Evolutionary conservation across 257 asterid genomes (phyloP).

Genomic region (Lithospermum erythrorhizon): DNA sequence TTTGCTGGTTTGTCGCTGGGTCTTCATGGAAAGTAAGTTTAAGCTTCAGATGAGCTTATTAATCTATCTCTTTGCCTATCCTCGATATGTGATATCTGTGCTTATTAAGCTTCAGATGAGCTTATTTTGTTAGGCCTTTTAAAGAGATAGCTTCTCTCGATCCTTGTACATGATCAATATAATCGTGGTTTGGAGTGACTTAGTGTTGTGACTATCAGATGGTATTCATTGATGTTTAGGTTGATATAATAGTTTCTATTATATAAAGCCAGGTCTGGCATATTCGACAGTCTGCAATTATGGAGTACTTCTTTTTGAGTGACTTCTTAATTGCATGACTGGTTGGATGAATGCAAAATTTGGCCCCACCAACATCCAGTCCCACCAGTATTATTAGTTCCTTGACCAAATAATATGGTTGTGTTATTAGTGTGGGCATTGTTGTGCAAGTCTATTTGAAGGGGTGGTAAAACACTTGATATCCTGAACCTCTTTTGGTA

Average conservation of each 20-base stretch:
- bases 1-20: slow-evolving; percentile 31
- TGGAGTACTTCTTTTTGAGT: neutral
- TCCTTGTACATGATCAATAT: neutral
- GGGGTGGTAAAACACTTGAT: neutral
- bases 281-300: no score
- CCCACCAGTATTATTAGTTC: neutral
- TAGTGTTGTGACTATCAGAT: neutral
- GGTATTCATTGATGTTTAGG: no score
- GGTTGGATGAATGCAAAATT: no score
- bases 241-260: no score
- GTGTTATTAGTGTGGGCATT: neutral
- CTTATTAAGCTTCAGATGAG: neutral
- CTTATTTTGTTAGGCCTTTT: neutral
- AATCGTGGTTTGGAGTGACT: neutral
- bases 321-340: neutral
- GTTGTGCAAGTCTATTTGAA: neutral
- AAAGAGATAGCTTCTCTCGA: neutral
- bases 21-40: slow-evolving; percentile 30
- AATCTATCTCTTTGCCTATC: neutral
- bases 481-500: neutral
- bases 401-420: neutral
- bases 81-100: no score
- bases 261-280: neutral
- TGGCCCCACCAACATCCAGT: no score
- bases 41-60: neutral